Evolutionary conservation across 2,329 filamentous ascomycete species (phyloP).

Genomic region (Elsinoe necatrix): DNA sequence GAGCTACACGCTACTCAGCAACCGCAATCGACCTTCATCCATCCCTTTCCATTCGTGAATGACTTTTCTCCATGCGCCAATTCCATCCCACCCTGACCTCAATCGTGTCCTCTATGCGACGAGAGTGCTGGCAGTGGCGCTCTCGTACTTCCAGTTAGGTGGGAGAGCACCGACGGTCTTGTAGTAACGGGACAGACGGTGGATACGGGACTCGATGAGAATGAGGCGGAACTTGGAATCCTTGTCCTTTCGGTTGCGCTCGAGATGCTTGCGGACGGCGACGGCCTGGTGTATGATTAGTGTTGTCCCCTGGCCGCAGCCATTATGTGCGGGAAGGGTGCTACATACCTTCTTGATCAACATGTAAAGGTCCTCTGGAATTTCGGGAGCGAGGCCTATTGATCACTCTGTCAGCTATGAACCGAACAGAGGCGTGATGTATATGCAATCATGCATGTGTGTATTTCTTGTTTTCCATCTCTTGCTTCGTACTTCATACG

Average conservation of each 20-base stretch:
- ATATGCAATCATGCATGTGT: conserved; percentile 23
- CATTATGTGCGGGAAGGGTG: neutral
- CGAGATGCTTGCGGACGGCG: conserved; percentile 98
- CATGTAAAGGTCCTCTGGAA: conserved; percentile 99
- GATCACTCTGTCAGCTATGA: conserved; percentile 37
- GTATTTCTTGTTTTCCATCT: conserved; percentile 21
- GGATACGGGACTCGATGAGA: conserved; percentile 99
- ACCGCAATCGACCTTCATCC: neutral
- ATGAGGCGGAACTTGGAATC: conserved; percentile 99
- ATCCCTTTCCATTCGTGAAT: neutral
- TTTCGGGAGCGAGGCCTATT: conserved; percentile 94
- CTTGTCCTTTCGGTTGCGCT: conserved; percentile 99
- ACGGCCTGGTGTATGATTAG: conserved; percentile 56
- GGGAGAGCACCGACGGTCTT: conserved; percentile 80
- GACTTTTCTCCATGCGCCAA: conserved; percentile 4
- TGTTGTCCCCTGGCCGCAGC: neutral
- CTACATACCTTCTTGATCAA: conserved; percentile 96
- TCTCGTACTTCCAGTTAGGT: conserved; percentile 99
- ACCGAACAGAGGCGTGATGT: conserved; percentile 38
- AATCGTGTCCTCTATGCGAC: conserved; percentile 60
- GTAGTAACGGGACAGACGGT: conserved; percentile 99
- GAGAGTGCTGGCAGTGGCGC: conserved; percentile 86
- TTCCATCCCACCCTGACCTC: conserved; percentile 1
- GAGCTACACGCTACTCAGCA: neutral
- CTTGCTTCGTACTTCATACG: conserved; percentile 32